Evolutionary conservation across 768 basidiomycete genomes (phyloP).

Genomic region (Tulasnella calospora): DNA sequence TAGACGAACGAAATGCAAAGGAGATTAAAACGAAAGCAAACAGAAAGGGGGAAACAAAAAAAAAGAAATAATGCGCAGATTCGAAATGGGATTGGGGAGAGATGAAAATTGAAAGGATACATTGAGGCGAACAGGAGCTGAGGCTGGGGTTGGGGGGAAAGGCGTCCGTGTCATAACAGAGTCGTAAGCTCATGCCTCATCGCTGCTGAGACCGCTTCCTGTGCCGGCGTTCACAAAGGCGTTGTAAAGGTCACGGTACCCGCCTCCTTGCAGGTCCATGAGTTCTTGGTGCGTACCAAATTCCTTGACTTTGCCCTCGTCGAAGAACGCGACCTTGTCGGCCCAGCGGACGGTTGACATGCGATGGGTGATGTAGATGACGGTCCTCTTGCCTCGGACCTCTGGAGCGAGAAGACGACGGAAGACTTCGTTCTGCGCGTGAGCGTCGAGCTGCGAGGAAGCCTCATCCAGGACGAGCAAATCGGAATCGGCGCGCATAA

Average conservation of each 20-base stretch:
- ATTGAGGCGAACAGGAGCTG: neutral
- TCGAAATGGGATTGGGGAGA: too few relatives aligned
- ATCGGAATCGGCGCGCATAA: conserved; percentile 80
- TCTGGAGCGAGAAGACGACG: conserved; percentile 58
- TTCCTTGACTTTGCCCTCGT: conserved; percentile 54
- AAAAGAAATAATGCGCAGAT: neutral
- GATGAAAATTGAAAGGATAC: neutral
- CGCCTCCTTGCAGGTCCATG: conserved; percentile 36
- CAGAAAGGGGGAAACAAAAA: neutral
- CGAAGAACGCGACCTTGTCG: conserved; percentile 48
- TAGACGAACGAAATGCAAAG: neutral
- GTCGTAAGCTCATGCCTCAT: neutral
- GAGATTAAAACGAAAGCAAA: neutral
- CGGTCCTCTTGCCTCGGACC: conserved; percentile 65
- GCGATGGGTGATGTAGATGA: conserved; percentile 80
- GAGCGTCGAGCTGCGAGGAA: conserved; percentile 26
- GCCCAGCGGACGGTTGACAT: conserved; percentile 75
- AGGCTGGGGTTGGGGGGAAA: neutral
- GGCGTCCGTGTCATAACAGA: neutral
- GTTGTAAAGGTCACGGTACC: conserved; percentile 6
- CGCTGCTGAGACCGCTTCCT: neutral
- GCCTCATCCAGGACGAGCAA: conserved; percentile 82
- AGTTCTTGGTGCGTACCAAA: conserved; percentile 71
- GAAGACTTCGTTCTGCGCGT: conserved; percentile 16
- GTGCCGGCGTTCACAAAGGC: conserved; percentile 6